phyloP scores from a whole-genome alignment of 768 basidiomycete species.

The Phallus indusiatus region DNA sequence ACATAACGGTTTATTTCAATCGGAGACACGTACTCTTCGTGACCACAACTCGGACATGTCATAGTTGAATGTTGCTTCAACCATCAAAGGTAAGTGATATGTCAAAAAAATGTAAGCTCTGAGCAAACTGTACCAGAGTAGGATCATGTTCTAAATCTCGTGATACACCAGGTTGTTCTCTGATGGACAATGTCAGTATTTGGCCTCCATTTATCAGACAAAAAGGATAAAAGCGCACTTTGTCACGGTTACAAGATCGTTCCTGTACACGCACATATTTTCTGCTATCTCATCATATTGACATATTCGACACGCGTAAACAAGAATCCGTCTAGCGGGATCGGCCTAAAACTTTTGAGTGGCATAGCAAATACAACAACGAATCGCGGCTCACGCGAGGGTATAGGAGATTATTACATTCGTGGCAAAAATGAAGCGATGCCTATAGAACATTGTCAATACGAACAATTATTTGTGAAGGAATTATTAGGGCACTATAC shows the following conservation, averaged over 20 bases:
- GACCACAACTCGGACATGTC: conserved; percentile 69
- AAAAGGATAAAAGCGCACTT: conserved; percentile 45
- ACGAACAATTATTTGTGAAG: background rate
- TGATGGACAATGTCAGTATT: conserved; percentile 21
- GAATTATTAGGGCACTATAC: background rate
- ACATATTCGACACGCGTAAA: conserved; percentile 90
- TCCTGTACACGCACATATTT: conserved; percentile 86
- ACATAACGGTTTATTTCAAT: background rate
- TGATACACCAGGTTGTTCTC: conserved; percentile 90
- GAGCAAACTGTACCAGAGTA: conserved; percentile 52
- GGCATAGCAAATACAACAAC: background rate
- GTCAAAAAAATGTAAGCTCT: background rate
- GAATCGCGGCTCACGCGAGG: conserved; percentile 32
- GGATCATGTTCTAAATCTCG: conserved; percentile 82
- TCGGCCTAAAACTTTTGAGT: conserved; percentile 55
- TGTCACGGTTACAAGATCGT: conserved; percentile 87
- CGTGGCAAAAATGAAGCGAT: conserved; percentile 83
- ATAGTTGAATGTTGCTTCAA: conserved; percentile 75
- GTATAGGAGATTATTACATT: conserved; percentile 93
- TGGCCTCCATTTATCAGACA: conserved; percentile 3
- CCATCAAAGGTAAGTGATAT: background rate
- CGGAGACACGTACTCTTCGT: conserved; percentile 60
- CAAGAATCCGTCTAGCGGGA: conserved; percentile 71
- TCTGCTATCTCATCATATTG: conserved; percentile 74
- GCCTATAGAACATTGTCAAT: conserved; percentile 35